Conservation (phyloP, 306 rosid species). For the Pyrus bretschneideri region DNA sequence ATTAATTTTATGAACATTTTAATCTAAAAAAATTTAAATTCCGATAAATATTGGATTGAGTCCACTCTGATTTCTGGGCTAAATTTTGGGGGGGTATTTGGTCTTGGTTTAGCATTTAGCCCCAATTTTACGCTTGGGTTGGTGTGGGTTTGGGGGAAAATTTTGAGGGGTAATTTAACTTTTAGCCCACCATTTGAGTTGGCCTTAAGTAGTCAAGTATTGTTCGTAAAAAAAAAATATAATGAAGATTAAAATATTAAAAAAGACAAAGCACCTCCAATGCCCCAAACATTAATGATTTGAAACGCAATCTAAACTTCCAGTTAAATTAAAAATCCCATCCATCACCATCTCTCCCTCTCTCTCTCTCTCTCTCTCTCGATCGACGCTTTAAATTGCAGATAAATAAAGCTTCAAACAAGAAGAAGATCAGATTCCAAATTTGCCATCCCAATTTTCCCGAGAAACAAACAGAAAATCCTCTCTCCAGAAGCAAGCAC, state of each 20-base stretch:
- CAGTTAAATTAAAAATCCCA: neutral
- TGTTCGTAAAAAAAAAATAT: too few species aligned
- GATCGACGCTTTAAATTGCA: neutral
- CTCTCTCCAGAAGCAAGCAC: neutral
- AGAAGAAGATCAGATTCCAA: neutral
- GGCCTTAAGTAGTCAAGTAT: too few species aligned
- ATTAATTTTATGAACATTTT: too few species aligned
- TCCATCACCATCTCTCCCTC: neutral
- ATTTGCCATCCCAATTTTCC: neutral
- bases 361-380: neutral
- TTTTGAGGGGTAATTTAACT: too few species aligned
- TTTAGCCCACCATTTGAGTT: too few species aligned
- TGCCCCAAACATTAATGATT: neutral
- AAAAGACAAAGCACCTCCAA: neutral
- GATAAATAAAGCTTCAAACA: conserved; percentile 2
- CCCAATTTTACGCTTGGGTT: too few species aligned
- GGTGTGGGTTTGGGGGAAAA: too few species aligned
- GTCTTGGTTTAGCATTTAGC: too few species aligned
- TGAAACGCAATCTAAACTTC: neutral
- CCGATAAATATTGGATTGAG: too few species aligned
- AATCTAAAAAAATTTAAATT: too few species aligned
- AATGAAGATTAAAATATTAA: neutral
- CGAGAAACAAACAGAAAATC: neutral
- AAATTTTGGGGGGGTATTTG: too few species aligned
- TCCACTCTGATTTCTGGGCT: too few species aligned